A percentile compares a stretch with the other conserved stretches of the same genome.
phyloP scores from a whole-genome alignment of 2,329 filamentous ascomycete genomes.

The Aspergillus puulaauensis region DNA sequence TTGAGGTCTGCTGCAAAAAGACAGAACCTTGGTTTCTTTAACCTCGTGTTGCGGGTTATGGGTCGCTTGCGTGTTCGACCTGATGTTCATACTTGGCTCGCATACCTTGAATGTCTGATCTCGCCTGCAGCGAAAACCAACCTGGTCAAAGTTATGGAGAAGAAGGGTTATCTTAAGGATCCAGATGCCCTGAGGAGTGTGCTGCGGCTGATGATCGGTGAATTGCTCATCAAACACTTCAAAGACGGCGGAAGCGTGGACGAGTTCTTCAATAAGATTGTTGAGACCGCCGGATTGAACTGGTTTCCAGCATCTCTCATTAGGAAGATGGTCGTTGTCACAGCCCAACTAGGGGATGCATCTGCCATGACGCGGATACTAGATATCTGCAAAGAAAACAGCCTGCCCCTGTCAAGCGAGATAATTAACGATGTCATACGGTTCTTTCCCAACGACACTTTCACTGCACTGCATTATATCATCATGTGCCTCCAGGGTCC shows the following conservation, averaged over 20 bases:
- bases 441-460: constrained; percentile 26
- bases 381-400: constrained; percentile 28
- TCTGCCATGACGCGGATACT: constrained; percentile 30
- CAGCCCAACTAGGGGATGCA: constrained; percentile 25
- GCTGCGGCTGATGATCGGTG: constrained; percentile 30
- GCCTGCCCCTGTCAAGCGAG: constrained; percentile 26
- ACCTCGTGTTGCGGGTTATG: constrained; percentile 41
- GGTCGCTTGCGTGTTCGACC: constrained; percentile 35
- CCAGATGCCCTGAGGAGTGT: constrained; percentile 24
- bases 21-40: constrained; percentile 42
- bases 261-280: constrained; percentile 40
- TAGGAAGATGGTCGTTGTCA: constrained; percentile 39
- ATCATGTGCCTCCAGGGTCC: constrained; percentile 21
- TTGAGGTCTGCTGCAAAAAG: constrained; percentile 37
- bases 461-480: constrained; percentile 23
- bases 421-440: constrained; percentile 31
- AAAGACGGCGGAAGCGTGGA: constrained; percentile 32
- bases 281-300: constrained; percentile 31
- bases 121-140: constrained; percentile 27
- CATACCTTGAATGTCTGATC: constrained; percentile 34
- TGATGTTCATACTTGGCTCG: constrained; percentile 44
- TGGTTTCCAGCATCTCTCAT: constrained; percentile 39
- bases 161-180: constrained; percentile 31
- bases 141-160: constrained; percentile 32
- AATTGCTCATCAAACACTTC: constrained; percentile 34